Conservation (phyloP, 2,329 filamentous ascomycete species). For the Ophiostoma sp. region DNA sequence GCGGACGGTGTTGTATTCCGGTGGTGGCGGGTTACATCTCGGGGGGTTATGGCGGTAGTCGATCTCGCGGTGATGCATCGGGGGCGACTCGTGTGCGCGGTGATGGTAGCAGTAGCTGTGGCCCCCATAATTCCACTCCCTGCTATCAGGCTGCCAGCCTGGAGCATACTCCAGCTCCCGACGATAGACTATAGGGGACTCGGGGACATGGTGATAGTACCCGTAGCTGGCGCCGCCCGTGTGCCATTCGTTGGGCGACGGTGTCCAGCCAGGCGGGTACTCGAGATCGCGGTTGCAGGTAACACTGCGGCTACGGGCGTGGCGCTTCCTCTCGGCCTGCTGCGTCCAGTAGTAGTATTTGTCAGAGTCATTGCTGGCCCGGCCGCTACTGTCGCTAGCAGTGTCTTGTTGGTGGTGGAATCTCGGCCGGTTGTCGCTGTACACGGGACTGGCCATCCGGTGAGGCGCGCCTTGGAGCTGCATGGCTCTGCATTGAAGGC, state of each 20-base stretch:
- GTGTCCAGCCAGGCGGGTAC: not conserved
- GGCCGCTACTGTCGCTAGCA: constrained; percentile 9
- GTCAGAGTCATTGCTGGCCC: not conserved
- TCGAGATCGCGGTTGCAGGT: not conserved
- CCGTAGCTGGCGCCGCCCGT: not conserved
- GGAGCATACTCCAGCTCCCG: not conserved
- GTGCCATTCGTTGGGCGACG: not conserved
- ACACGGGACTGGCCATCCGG: not conserved
- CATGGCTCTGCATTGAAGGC: not conserved
- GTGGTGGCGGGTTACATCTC: not conserved
- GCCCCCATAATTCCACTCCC: not conserved
- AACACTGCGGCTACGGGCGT: not conserved
- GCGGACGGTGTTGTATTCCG: not conserved
- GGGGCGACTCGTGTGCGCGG: not conserved
- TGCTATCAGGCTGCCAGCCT: not conserved
- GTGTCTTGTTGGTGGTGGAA: not conserved
- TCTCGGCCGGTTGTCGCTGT: not conserved
- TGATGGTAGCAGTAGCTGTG: not conserved
- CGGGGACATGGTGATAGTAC: not conserved
- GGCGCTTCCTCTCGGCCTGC: not conserved
- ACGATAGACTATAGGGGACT: not conserved
- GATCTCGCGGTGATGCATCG: not conserved
- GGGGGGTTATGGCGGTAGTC: not conserved
- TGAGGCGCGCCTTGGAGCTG: not conserved
- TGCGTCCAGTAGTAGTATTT: not conserved